Evolutionary conservation across 1,284 basidiomycete genomes (phyloP).

Genomic region (Rhizopogon hawkerae): DNA sequence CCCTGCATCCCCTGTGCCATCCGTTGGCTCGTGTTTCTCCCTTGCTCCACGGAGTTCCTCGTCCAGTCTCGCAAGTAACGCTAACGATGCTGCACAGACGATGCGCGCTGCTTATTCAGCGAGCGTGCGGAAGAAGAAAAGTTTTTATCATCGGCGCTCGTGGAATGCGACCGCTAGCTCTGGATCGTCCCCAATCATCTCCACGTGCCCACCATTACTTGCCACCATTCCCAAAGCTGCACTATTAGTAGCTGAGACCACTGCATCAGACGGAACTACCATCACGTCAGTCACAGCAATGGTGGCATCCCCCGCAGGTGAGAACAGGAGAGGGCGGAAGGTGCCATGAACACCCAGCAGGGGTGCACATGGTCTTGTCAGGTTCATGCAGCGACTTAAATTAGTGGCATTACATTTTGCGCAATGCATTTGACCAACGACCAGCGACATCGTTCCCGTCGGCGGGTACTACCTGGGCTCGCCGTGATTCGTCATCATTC

Average conservation of each 20-base stretch:
- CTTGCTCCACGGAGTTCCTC: constrained; percentile 24
- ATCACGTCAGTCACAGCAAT: background rate
- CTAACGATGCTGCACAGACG: constrained; percentile 32
- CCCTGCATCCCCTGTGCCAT: constrained; percentile 25
- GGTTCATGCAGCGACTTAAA: background rate
- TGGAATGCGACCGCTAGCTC: constrained; percentile 35
- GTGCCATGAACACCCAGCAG: background rate
- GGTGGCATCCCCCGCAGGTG: background rate
- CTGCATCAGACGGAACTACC: background rate
- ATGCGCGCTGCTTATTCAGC: constrained; percentile 51
- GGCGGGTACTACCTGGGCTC: background rate
- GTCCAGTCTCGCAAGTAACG: constrained; percentile 23
- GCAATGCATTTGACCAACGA: constrained; percentile 1
- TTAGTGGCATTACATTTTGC: background rate
- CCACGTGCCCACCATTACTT: constrained; percentile 4
- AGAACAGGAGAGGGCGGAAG: background rate
- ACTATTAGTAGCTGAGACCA: constrained; percentile 1
- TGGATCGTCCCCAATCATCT: constrained; percentile 18
- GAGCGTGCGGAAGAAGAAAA: constrained; percentile 48
- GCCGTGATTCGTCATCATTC: background rate
- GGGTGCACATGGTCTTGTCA: background rate
- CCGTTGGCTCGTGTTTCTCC: constrained; percentile 23
- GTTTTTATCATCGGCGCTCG: constrained; percentile 45
- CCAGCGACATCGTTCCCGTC: background rate
- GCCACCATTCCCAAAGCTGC: constrained; percentile 14